phyloP scores from a whole-genome alignment of 495 filamentous ascomycete genomes.

The Ascobolus immersus region DNA sequence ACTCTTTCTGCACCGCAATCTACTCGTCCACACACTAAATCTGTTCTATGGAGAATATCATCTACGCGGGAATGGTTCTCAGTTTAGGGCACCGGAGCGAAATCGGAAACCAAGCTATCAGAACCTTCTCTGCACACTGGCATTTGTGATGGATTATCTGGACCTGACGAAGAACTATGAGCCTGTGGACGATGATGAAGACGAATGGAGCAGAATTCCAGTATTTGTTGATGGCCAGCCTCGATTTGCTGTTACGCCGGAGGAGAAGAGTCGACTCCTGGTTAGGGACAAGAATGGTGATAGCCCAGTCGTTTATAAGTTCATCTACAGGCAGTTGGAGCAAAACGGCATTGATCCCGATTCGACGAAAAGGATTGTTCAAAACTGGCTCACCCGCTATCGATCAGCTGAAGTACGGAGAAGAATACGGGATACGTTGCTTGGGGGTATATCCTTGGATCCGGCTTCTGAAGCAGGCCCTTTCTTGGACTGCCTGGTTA shows the following conservation, averaged over 20 bases:
- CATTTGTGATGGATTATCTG: conserved; percentile 7
- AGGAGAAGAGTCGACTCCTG: not conserved
- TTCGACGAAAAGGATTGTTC: conserved; percentile 14
- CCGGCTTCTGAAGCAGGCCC: conserved; percentile 30
- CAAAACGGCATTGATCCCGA: conserved; percentile 17
- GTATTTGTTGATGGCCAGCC: conserved; percentile 1
- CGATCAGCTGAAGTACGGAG: conserved; percentile 20
- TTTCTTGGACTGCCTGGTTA: conserved; percentile 26
- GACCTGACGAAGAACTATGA: conserved; percentile 4
- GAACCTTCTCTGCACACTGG: conserved; percentile 11
- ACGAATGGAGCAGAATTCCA: conserved; percentile 1
- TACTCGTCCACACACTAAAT: conserved; percentile 10
- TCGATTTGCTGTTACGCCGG: conserved; percentile 2
- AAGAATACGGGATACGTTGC: conserved; percentile 25
- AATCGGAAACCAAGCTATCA: too few species aligned
- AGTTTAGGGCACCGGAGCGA: too few species aligned
- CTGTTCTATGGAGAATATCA: conserved; percentile 11
- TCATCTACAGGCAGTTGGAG: conserved; percentile 24
- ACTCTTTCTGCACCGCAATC: conserved; percentile 11
- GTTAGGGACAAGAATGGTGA: conserved; percentile 3
- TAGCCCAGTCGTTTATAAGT: conserved; percentile 13
- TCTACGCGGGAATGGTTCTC: conserved; percentile 9
- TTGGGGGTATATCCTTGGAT: conserved; percentile 28
- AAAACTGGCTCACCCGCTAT: conserved; percentile 13
- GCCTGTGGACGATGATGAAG: too few species aligned